Evolutionary conservation across 164 flowering plant species (phyloP), one percentile per base, ranked within the genome.

Genomic region (Stephania cephalantha): DNA sequence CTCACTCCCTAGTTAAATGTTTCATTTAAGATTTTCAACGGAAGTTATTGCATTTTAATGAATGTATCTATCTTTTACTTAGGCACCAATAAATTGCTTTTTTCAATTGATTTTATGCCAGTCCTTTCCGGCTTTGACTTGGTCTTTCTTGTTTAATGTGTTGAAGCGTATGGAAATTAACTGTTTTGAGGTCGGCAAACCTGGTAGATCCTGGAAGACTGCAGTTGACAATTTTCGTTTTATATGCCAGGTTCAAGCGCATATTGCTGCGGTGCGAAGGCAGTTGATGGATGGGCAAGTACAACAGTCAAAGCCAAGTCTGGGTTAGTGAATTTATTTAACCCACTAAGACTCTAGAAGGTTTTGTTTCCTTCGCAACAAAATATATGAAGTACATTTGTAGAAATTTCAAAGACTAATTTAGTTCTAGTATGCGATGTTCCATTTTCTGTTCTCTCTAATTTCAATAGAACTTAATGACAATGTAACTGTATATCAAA

Each of bases 211-310:
- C 5, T 18, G 31, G 25, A 67, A 69, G 22, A 45, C 6, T 20
- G 58, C 20, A 31, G 68, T 66, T 75, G 75, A 71, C 53, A 71
- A 4, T 44, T 64, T 55, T 52, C 68, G 7, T 74, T 64, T 45
- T 46, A 17, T 74, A 6, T 73, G 25, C 45, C 74, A 92, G 97
- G 94, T 90, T 69, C 97, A 92, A 87, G 87, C 90, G 75, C 95
- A 90, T 79, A 90, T 90, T 79, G 81, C 75, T 10, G 90, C 87
- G 86, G 87, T 88, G 66, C 83, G 84, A 80, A 87, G 91, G 75
- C 92, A 92, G 71, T 73, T 92, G 78, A 78, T 88, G 70, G 91
- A 89, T 68, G 93, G 86, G 17, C 84, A 75, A 72, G 88, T 87
- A 69, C 88, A 79, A 73, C 81, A 71, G 18, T 69, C 79, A 46